Evolutionary conservation across 257 asterid genomes (phyloP), one percentile per base, ranked within the genome.

Genomic region (Petunia secreta): DNA sequence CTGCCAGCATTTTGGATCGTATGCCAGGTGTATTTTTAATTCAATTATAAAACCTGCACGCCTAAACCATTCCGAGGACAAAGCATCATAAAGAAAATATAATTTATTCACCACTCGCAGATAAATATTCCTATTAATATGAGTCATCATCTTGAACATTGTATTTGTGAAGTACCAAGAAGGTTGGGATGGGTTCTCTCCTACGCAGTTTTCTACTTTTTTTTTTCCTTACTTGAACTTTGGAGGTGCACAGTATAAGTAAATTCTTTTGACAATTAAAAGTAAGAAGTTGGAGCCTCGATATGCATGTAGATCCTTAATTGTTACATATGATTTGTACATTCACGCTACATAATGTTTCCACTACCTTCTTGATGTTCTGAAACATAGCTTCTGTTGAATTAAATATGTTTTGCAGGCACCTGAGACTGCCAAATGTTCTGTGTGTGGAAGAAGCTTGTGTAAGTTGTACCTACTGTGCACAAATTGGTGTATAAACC

Each of bases 401-500:
- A 16, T 74, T 79, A 37, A 16, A 52, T 67, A 78, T 80, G 60
- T 83, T 88, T 82, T 86, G 89, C 98, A 95, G 99, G 83, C 89
- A 81, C 82, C 87, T 95, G 82, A 89, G 94, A 78, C 91, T 95
- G 76, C 92, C 91, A 57, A 89, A 87, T 87, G 94, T 85, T 60
- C 92, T 95, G 64, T 93, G 95, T 84, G 87, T 88, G 59, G 86
- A 91, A 62, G 96, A 95, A 88, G 89, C 89, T 79, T 92, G 96
- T 90, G 98, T 93, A 88, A 93, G 99, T 89, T 89, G 69, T 71
- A 73, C 25, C 9, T 69, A 69, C 11, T 46, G 77, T 44, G 76
- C 15, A 14, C 6, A 14, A 15, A 7, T 25, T 25, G 46, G 63
- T 34, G 65, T 10, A 14, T 52, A 10, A 73, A 16, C 66, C 37